Base-by-base conservation (phyloP, 176 grass and related monocot species). In the Cenchrus americanus region DNA sequence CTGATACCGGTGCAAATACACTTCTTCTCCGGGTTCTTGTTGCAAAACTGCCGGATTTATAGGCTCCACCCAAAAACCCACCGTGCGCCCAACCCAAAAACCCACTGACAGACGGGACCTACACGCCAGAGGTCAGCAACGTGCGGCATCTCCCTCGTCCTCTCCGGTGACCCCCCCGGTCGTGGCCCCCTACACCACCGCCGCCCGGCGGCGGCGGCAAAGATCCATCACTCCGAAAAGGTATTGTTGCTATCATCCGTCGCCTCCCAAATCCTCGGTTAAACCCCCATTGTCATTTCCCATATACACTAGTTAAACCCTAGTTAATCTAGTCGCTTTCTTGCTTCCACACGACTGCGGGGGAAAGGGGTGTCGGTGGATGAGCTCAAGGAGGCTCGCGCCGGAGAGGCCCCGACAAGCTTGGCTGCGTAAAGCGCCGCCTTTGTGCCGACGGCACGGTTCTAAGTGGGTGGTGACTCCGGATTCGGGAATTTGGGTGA, bases 71-170 rank as follows among this genome's bases (percentile, higher is more conserved):
- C 47, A 13, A n/a, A n/a, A n/a, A n/a, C 2, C 27, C 27, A 30
- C 27, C 27, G 27, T 73, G 70, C 14, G 47, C 47, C 24, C 23
- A 32, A 52, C 47, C 48, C 23, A 15, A 8, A 51, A 51, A 51
- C 11, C 70, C 24, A 73, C 70, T 32, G 48, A 52, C 70, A 73
- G 34, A 50, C 27, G 23, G 49, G 69, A 72, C 48, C 71, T 1
- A 10, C 8, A 73, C 27, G 24, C 71, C 4, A 32, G 71, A 73
- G 50, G 14, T 53, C 79, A 74, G 68, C 79, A n/a, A 95, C 95
- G 96, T 98, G 93, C 18, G 93, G 93, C 69, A 95, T 95, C 62
- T 87, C 91, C 51, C 81, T 98, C 37, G 51, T 95, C 77, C 69
- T 95, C 47, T 95, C 89, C 14, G 85, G 90, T 61, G 87, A 79